These are phyloP conservation scores for Phtheirospermum japonicum DNA, from an alignment of 257 asterid species.

Conservation along the genomic window DNA sequence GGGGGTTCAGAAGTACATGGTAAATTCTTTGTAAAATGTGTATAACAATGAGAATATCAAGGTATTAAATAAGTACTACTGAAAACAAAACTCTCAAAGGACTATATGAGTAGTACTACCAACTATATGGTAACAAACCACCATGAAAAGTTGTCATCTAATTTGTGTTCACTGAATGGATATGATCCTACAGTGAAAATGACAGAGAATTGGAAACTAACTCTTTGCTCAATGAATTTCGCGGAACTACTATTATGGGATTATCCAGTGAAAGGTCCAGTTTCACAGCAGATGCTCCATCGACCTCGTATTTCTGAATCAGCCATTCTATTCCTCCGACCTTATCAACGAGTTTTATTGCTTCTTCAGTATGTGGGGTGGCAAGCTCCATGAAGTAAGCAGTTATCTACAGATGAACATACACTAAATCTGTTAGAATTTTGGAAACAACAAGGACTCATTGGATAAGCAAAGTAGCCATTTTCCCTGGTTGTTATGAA, in stretches of 20 bases:
- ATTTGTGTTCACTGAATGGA: too few relatives aligned
- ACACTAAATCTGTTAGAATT: slow-evolving; percentile 24
- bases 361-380: slow-evolving; percentile 95
- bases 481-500: not conserved
- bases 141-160: too few relatives aligned
- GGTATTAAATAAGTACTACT: too few relatives aligned
- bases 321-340: slow-evolving; percentile 99
- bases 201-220: slow-evolving; percentile 37
- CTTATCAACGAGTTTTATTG: slow-evolving; percentile 89
- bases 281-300: slow-evolving; percentile 93
- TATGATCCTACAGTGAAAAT: too few relatives aligned
- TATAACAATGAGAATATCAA: too few relatives aligned
- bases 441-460: slow-evolving; percentile 8
- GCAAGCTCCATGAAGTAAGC: slow-evolving; percentile 98
- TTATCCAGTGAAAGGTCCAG: slow-evolving; percentile 91
- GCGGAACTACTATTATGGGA: slow-evolving; percentile 89
- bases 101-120: too few relatives aligned
- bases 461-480: slow-evolving; percentile 12
- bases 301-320: slow-evolving; percentile 93
- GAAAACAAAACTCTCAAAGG: too few relatives aligned
- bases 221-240: slow-evolving; percentile 91
- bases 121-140: too few relatives aligned
- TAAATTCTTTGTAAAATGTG: too few relatives aligned
- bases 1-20: too few relatives aligned
- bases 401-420: slow-evolving; percentile 59